These are phyloP conservation scores for Rhazya stricta DNA, from an alignment of 257 asterid species.

Conservation along the genomic window DNA sequence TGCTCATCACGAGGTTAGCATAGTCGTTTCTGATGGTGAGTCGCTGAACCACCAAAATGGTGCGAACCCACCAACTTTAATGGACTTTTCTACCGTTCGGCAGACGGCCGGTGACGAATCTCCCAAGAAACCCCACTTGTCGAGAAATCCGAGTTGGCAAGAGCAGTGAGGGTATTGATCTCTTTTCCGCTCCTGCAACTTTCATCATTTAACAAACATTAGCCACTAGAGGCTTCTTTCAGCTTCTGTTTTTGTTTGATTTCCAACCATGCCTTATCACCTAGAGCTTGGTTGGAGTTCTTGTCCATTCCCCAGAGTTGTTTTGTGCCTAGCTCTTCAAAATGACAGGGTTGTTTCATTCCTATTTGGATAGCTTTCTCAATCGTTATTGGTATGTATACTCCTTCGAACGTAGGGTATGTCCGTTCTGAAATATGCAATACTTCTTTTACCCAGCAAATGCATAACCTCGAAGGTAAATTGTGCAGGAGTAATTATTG, in stretches of 20 bases:
- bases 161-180: slow-evolving; percentile 28
- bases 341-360: slow-evolving; percentile 54
- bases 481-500: slow-evolving; percentile 67
- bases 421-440: neutral
- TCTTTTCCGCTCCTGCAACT: neutral
- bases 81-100: neutral
- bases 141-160: slow-evolving; percentile 24
- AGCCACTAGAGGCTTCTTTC: too few relatives aligned
- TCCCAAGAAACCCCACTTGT: slow-evolving; percentile 22
- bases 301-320: neutral
- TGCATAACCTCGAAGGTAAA: slow-evolving; percentile 1
- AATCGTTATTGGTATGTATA: slow-evolving; percentile 64
- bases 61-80: slow-evolving; percentile 3
- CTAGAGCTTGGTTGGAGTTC: neutral
- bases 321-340: too few relatives aligned
- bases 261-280: neutral
- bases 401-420: neutral
- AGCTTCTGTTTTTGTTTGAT: neutral
- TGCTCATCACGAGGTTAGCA: slow-evolving; percentile 13
- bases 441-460: neutral
- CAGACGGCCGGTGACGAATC: slow-evolving; percentile 12
- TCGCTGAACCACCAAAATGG: slow-evolving; percentile 5
- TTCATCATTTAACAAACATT: neutral
- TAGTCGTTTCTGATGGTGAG: slow-evolving; percentile 18
- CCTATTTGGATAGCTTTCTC: slow-evolving; percentile 82